A percentile compares a stretch with the other conserved stretches of the same genome.
Evolutionary conservation across 1,284 basidiomycete species (phyloP).

Genomic region (Moesziomyces sp.): DNA sequence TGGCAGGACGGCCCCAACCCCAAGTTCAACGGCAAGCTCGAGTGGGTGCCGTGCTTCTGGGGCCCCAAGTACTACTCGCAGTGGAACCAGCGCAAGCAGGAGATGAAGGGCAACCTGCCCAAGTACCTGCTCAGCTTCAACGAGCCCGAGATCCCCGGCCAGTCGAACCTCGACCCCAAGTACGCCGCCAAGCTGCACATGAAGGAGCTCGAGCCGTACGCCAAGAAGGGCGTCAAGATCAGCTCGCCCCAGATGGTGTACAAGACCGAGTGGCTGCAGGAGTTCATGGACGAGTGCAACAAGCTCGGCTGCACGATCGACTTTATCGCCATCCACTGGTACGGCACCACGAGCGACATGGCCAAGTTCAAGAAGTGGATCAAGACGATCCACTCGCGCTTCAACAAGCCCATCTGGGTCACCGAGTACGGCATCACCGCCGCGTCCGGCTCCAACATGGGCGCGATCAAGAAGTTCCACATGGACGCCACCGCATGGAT

Average conservation of each 20-base stretch:
- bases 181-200: slow-evolving; percentile 58
- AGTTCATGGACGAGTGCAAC: slow-evolving; percentile 61
- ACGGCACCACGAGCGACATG: slow-evolving; percentile 59
- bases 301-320: slow-evolving; percentile 57
- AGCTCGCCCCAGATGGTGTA: slow-evolving; percentile 65
- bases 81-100: slow-evolving; percentile 56
- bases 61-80: slow-evolving; percentile 51
- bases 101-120: slow-evolving; percentile 50
- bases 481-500: slow-evolving; percentile 56
- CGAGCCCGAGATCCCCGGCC: slow-evolving; percentile 61
- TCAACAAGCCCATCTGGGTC: slow-evolving; percentile 62
- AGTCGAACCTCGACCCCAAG: slow-evolving; percentile 57
- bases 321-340: slow-evolving; percentile 67
- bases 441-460: slow-evolving; percentile 47
- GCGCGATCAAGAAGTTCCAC: slow-evolving; percentile 56
- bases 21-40: slow-evolving; percentile 34
- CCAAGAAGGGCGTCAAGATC: slow-evolving; percentile 61
- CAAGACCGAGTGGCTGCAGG: slow-evolving; percentile 58
- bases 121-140: slow-evolving; percentile 61
- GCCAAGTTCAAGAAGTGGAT: slow-evolving; percentile 56
- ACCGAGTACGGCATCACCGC: slow-evolving; percentile 65
- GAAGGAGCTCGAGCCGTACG: slow-evolving; percentile 61
- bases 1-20: slow-evolving; percentile 59
- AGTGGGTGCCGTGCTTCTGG: slow-evolving; percentile 64
- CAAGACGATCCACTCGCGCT: slow-evolving; percentile 51